Conservation (phyloP, 441 rosid species). For the Viola pubescens region DNA sequence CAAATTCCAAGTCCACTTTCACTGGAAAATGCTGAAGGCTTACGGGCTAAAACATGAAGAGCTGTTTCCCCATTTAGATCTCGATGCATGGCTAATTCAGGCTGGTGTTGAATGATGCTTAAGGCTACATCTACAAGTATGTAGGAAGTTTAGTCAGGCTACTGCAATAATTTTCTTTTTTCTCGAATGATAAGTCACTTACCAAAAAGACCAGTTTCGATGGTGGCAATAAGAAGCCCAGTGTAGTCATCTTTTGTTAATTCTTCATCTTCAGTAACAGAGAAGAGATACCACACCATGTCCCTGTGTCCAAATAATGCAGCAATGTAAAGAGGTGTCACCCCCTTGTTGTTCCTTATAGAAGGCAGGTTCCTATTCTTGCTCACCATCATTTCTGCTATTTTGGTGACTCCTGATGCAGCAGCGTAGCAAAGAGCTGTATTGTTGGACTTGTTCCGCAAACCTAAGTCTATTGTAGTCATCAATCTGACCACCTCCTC, state of each 20-base stretch:
- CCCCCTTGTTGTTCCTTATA: slow-evolving; percentile 26
- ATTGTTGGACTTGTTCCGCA: slow-evolving; percentile 27
- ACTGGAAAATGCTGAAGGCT: slow-evolving; percentile 29
- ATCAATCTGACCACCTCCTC: slow-evolving; percentile 26
- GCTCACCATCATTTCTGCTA: slow-evolving; percentile 30
- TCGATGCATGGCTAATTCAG: slow-evolving; percentile 25
- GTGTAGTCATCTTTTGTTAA: slow-evolving; percentile 27
- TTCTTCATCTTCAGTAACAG: slow-evolving; percentile 22
- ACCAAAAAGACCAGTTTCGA: slow-evolving; percentile 31
- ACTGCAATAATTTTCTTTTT: not conserved
- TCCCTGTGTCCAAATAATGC: slow-evolving; percentile 33
- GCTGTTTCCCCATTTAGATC: slow-evolving; percentile 38
- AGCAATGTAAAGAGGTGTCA: slow-evolving; percentile 34
- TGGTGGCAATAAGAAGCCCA: slow-evolving; percentile 30
- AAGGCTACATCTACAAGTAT: slow-evolving; percentile 22
- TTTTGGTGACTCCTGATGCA: slow-evolving; percentile 29
- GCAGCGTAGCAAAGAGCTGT: slow-evolving; percentile 42
- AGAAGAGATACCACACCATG: slow-evolving; percentile 37
- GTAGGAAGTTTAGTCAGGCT: not conserved
- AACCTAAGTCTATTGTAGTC: slow-evolving; percentile 24
- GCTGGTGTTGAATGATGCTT: slow-evolving; percentile 21
- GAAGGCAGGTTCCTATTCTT: slow-evolving; percentile 24
- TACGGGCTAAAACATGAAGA: slow-evolving; percentile 40
- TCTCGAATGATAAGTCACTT: not conserved
- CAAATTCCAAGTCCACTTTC: slow-evolving; percentile 18